A percentile compares a stretch with the other conserved stretches of the same genome.
Evolutionary conservation across 2,329 filamentous ascomycete species (phyloP).

Genomic region (Bipolaris zeicola): DNA sequence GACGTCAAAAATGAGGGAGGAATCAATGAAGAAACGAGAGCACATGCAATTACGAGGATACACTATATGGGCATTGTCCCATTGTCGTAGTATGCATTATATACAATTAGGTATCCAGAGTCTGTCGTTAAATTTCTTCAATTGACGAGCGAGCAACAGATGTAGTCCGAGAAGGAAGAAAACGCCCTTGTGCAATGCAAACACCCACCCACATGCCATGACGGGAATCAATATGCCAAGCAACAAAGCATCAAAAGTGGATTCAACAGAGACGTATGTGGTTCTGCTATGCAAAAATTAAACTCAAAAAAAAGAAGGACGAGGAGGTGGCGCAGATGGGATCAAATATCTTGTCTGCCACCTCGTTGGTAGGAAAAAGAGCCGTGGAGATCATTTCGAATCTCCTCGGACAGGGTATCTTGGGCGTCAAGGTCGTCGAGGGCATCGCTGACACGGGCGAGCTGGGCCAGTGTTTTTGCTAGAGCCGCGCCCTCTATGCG

Average conservation of each 20-base stretch:
- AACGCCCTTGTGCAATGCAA: slow-evolving; percentile 12
- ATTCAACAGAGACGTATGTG: neutral
- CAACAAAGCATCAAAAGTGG: neutral
- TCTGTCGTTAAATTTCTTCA: too few species aligned
- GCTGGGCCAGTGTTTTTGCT: slow-evolving; percentile 44
- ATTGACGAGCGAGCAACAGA: too few species aligned
- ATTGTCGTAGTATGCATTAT: neutral
- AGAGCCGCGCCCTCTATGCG: slow-evolving; percentile 51
- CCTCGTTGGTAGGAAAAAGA: slow-evolving; percentile 16
- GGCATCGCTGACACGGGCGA: slow-evolving; percentile 20
- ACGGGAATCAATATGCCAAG: neutral
- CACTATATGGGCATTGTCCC: neutral
- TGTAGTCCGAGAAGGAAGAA: neutral
- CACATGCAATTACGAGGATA: too few species aligned
- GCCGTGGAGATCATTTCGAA: slow-evolving; percentile 18
- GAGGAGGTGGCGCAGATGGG: neutral
- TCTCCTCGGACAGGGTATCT: slow-evolving; percentile 19
- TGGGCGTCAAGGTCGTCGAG: slow-evolving; percentile 11
- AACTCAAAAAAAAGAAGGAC: too few species aligned
- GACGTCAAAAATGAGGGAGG: neutral
- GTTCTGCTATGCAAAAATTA: neutral
- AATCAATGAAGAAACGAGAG: neutral
- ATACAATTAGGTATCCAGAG: neutral
- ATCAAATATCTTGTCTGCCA: neutral
- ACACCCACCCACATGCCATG: slow-evolving; percentile 13